Base-by-base conservation (phyloP, 73 alveolate genomes). In the Paramecium bursaria region DNA sequence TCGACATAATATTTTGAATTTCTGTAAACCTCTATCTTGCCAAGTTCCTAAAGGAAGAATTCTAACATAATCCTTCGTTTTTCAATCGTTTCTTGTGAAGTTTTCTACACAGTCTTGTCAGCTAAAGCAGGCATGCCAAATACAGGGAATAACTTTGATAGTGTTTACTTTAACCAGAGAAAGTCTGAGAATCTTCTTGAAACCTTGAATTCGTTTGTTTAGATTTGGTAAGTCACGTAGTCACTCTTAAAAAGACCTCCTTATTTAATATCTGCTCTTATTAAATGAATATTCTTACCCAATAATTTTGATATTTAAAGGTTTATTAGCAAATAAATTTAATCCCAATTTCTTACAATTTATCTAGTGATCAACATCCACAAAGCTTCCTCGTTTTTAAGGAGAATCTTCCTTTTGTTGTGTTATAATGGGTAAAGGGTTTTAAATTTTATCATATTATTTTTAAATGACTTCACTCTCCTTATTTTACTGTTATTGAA, bases 231-330 rank as follows among this genome's bases (percentile, higher is more conserved):
- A 17, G 27, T 9, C 14, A 42, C 82, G 44, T 39, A 67, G 27
- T 67, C 82, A 15, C 46, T 67, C 44, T 67, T 67, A 19, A 67
- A 67, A 9, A 67, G 57, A 4, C 82, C 82, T 67, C 82, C 82
- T 35, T 53, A 6, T 67, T 67, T 67, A 22, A 25, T 67, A 39
- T 67, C 82, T 25, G 50, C 33, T 7, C 82, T 67, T 25, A 2
- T 39, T 35, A 3, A 9, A 13, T 39, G 1, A 11, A 15, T 1
- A 6, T 0, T 19, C 0, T 21, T 67, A 67, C 82, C 82, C 82
- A 33, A 42, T 19, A 31, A 67, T 67, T 67, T 67, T 67, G 26
- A 67, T 67, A 33, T 42, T 6, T 14, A 47, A 47, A 5, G 22
- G 25, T 4, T 44, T 26, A 25, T 39, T 2, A 15, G 82, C 82